These are phyloP conservation scores for Bacterosira constricta DNA, from an alignment of 108 stramenopile species.

Conservation along the genomic window DNA sequence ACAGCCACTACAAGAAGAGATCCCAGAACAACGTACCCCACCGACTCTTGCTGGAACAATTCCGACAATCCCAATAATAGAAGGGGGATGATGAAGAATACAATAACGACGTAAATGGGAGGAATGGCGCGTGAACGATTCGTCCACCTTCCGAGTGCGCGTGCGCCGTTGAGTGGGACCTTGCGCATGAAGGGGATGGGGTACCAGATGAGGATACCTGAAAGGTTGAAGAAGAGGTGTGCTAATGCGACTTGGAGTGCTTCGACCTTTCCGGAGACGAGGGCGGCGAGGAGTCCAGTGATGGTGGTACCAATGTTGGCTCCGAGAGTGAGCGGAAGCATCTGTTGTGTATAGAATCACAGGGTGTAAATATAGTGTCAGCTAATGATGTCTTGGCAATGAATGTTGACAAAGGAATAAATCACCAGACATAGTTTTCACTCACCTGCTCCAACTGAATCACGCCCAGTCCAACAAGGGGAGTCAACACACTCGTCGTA, in stretches of 20 bases:
- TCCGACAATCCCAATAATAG: slow-evolving; percentile 63
- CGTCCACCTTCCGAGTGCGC: slow-evolving; percentile 64
- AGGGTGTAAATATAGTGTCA: no score
- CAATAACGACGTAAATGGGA: slow-evolving; percentile 66
- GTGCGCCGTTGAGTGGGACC: slow-evolving; percentile 66
- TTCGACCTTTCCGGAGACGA: slow-evolving; percentile 63
- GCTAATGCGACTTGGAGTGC: slow-evolving; percentile 77
- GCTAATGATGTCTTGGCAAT: no score
- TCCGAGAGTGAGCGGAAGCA: slow-evolving; percentile 87
- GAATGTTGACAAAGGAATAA: background rate
- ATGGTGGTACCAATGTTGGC: slow-evolving; percentile 90
- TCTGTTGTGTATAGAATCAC: no score
- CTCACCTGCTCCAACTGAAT: slow-evolving; percentile 58
- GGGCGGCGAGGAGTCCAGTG: slow-evolving; percentile 72
- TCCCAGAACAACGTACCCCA: slow-evolving; percentile 74
- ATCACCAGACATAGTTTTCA: no score
- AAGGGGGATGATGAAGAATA: slow-evolving; percentile 69
- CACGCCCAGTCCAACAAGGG: slow-evolving; percentile 77
- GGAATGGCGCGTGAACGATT: slow-evolving; percentile 65
- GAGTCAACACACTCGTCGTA: slow-evolving; percentile 83
- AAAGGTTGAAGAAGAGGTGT: slow-evolving; percentile 87
- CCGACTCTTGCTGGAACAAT: slow-evolving; percentile 56
- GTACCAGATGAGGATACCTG: slow-evolving; percentile 83
- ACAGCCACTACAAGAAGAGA: slow-evolving; percentile 56
- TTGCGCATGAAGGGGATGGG: slow-evolving; percentile 81